Percentiles rank a stretch among this genome's conserved stretches.
phyloP scores from a whole-genome alignment of 2,329 filamentous ascomycete genomes.

The Monilinia fructicola region DNA sequence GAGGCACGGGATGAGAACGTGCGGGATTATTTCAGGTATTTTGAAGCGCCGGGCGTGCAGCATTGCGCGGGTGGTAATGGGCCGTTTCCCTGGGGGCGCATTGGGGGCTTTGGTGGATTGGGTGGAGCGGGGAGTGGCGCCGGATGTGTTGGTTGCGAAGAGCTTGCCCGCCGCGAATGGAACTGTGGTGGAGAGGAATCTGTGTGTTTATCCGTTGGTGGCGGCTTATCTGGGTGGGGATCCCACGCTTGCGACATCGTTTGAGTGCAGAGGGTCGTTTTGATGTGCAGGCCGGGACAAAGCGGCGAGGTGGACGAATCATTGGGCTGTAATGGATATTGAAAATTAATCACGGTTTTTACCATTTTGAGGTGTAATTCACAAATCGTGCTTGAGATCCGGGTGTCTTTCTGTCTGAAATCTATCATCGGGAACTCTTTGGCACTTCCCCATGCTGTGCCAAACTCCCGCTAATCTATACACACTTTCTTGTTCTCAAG shows the following conservation, averaged over 20 bases:
- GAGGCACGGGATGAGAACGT: slow-evolving; percentile 24
- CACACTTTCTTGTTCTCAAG: too few relatives aligned
- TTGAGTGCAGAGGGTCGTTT: slow-evolving; percentile 9
- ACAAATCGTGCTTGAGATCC: too few relatives aligned
- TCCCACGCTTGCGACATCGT: not conserved
- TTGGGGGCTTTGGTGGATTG: slow-evolving; percentile 37
- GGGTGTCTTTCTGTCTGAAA: too few relatives aligned
- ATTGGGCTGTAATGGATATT: too few relatives aligned
- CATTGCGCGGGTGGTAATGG: slow-evolving; percentile 40
- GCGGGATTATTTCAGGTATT: slow-evolving; percentile 41
- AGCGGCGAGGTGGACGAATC: too few relatives aligned
- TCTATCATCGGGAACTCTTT: too few relatives aligned
- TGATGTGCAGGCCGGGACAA: too few relatives aligned
- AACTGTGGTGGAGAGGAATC: not conserved
- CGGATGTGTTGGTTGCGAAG: slow-evolving; percentile 26
- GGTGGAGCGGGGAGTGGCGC: slow-evolving; percentile 41
- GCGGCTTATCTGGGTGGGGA: not conserved
- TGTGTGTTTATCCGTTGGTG: slow-evolving; percentile 14
- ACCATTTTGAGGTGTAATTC: too few relatives aligned
- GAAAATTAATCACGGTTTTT: too few relatives aligned
- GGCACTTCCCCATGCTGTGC: too few relatives aligned
- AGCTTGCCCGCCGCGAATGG: not conserved
- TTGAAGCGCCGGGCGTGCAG: slow-evolving; percentile 38
- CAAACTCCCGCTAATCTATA: too few relatives aligned
- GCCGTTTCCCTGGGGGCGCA: slow-evolving; percentile 31